Evolutionary conservation across 2,329 filamentous ascomycete genomes (phyloP).

Genomic region (Dothiorella sarmentorum): DNA sequence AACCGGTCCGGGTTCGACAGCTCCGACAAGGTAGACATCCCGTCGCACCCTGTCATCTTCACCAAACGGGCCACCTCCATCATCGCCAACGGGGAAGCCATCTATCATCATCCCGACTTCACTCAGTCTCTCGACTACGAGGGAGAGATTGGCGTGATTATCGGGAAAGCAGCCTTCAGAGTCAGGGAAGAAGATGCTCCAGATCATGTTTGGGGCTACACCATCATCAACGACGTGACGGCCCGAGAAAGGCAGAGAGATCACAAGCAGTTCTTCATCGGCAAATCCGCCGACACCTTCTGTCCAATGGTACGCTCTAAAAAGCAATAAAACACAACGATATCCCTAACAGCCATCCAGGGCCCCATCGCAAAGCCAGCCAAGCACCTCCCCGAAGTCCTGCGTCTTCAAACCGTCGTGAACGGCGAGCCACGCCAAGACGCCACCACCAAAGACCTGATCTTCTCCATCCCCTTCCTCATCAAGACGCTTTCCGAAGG

Average conservation of each 20-base stretch:
- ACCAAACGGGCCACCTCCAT: conserved; percentile 55
- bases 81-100: conserved; percentile 47
- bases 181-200: conserved; percentile 46
- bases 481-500: conserved; percentile 47
- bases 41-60: conserved; percentile 55
- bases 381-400: conserved; percentile 40
- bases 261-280: conserved; percentile 60
- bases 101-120: conserved; percentile 47
- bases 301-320: conserved; percentile 48
- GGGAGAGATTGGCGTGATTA: conserved; percentile 55
- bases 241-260: conserved; percentile 54
- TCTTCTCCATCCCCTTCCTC: conserved; percentile 49
- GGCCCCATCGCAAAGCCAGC: conserved; percentile 53
- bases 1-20: conserved; percentile 54
- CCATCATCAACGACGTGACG: conserved; percentile 57
- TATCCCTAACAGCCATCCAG: conserved; percentile 13
- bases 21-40: conserved; percentile 52
- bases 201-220: conserved; percentile 56
- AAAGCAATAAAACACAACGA: no score
- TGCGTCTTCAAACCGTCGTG: conserved; percentile 45
- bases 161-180: conserved; percentile 49
- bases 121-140: conserved; percentile 54
- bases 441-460: conserved; percentile 40
- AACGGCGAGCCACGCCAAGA: conserved; percentile 53
- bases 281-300: conserved; percentile 55